Evolutionary conservation across 495 filamentous ascomycete genomes (phyloP), one percentile per base, ranked within the genome.

Genomic region (Aspergillus saccharolyticus): DNA sequence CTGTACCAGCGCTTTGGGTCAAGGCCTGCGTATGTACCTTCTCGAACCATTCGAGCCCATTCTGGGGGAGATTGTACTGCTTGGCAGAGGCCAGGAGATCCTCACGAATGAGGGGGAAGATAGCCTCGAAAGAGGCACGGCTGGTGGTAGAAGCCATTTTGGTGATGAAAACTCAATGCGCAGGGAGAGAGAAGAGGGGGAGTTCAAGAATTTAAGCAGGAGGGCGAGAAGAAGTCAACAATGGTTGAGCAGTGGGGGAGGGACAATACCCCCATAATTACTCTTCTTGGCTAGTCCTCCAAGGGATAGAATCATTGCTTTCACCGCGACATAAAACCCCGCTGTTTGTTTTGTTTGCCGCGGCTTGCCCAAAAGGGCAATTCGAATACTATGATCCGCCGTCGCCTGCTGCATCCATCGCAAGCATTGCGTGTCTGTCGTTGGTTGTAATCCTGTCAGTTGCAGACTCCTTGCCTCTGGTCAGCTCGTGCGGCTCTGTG

Each of bases 41-140:
- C 71, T 88, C 81, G 64, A 89, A 90, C 94, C 93, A 97, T 50
- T 90, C 79, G n/a, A 91, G 71, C 39, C 89, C 88, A 68, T 92
- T 82, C 50, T 85, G 74, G 49, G 95, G 91, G 21, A 96, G 77
- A 45, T 89, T 88, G 74, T 95, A 96, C 57, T 81, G 74, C 74
- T 84, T 83, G 57, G 84, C 86, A 71, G 92, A 82, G 63, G 78
- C 83, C 46, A 89, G 78, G 49, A 98, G 77, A 59, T 89, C 90
- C 65, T 89, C 79, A 67, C 90, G 81, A 55, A 93, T 79, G 59
- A 83, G 81, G 47, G 88, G 89, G 80, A 95, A 96, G 67, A 96
- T 78, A 16, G 82, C 74, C 79, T 98, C 94, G 69, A 98, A 98
- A 54, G 94, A 85, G 62, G 88, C 79, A 57, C 88, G 80, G 42